Base-by-base conservation (phyloP, 1,284 basidiomycete genomes). In the Trametes hirsuta region DNA sequence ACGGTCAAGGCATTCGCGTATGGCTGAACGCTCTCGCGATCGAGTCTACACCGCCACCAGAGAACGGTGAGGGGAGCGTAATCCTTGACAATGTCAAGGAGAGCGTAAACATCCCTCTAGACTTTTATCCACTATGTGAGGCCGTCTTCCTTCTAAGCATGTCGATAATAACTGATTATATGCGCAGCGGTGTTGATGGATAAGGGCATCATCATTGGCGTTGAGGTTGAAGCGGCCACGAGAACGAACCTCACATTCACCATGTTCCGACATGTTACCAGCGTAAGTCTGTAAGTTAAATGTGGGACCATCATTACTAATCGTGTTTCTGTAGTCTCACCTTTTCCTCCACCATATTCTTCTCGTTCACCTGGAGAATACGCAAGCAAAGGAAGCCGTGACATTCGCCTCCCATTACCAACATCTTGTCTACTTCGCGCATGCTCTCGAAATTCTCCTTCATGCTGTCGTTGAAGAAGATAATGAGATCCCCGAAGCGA, bases 121-220 rank as follows among this genome's bases (percentile, higher is more conserved):
- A 97, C 67, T 98, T 98, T 70, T 98, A 99, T 72, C 97, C 97
- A 0, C 75, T 99, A 4, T 97, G 95, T 96, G 69, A 78, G 94
- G 80, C 25, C 12, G 21, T 1, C 22, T 4, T 53, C 10, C 12
- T 9, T 47, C 37, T 41, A 4, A 30, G 14, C 15, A 15, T 44
- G 35, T 36, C 46, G 45, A 12, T 65, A 12, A 10, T 42, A 6
- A 24, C 47, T 56, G 45, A 65, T n/a, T 3, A 3, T 12, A 4
- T 15, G 4, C 18, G 10, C 34, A 97, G 95, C 95, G 61, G 94
- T 97, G 5, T 82, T 99, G 21, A 97, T 99, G 92, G 95, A 98
- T 73, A 98, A 98, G 72, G 97, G 96, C 0, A 97, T 99, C 67
- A 94, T 99, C 63, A 95, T 99, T 57, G 97, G 97, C 8, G 93